Conservation (phyloP, 2,329 filamentous ascomycete species). For the Dactylellina sp. region DNA sequence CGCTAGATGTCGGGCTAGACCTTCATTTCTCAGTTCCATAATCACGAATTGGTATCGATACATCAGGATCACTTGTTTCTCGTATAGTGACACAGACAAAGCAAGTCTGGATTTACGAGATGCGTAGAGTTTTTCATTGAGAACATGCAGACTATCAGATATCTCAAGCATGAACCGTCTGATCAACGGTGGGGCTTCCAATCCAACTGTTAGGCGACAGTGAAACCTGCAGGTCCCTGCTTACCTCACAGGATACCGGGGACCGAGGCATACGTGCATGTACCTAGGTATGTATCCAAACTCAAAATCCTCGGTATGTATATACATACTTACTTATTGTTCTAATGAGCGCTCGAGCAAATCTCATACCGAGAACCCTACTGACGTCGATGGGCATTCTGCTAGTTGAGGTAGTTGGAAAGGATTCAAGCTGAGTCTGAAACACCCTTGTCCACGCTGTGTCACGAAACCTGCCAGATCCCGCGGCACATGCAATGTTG, state of each 20-base stretch:
- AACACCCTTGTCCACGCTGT: conserved; percentile 5
- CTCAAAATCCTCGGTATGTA: too few species aligned
- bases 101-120: too few species aligned
- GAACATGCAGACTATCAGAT: too few species aligned
- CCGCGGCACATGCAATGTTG: not conserved
- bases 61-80: too few species aligned
- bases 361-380: not conserved
- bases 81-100: too few species aligned
- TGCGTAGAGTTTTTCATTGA: too few species aligned
- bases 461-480: conserved; percentile 10
- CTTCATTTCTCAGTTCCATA: not conserved
- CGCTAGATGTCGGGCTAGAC: conserved; percentile 7
- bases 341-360: too few species aligned
- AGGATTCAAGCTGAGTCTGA: conserved; percentile 30
- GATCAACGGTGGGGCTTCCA: conserved; percentile 30
- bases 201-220: conserved; percentile 27
- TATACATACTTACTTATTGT: too few species aligned
- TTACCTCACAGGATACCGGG: conserved; percentile 6
- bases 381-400: conserved; percentile 6
- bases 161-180: conserved; percentile 34
- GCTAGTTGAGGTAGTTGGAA: conserved; percentile 8
- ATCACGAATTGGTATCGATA: not conserved
- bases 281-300: not conserved
- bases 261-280: not conserved
- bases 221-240: conserved; percentile 33